phyloP scores from a whole-genome alignment of 2,329 filamentous ascomycete species.

The Hawksworthiomyces lignivorus region DNA sequence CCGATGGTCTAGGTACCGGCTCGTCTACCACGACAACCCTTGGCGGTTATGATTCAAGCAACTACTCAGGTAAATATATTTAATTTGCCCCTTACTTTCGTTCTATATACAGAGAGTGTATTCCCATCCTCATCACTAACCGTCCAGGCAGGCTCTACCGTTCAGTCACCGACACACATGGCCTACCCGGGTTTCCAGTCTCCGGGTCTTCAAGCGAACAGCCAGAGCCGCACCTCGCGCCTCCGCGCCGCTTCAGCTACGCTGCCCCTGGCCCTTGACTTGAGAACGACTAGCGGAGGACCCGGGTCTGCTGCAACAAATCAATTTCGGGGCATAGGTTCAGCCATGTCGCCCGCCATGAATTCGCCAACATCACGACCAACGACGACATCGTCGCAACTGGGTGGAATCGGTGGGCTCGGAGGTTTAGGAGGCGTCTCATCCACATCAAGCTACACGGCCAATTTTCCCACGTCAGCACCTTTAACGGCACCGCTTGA shows the following conservation, averaged over 20 bases:
- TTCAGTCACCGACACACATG: conserved; percentile 43
- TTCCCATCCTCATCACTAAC: conserved; percentile 16
- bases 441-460: conserved; percentile 26
- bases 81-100: neutral
- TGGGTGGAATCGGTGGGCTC: neutral
- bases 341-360: neutral
- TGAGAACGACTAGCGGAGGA: conserved; percentile 20
- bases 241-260: conserved; percentile 41
- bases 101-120: neutral
- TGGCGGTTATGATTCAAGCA: conserved; percentile 37
- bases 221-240: conserved; percentile 35
- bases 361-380: too few species aligned
- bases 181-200: conserved; percentile 38
- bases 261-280: conserved; percentile 34
- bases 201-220: conserved; percentile 33
- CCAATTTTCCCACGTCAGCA: conserved; percentile 41
- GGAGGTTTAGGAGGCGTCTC: conserved; percentile 22
- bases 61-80: conserved; percentile 42
- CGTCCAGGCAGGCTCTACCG: conserved; percentile 31
- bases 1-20: too few species aligned
- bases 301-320: neutral
- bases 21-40: conserved; percentile 15
- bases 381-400: neutral
- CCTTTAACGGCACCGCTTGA: conserved; percentile 48
- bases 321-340: conserved; percentile 30